Evolutionary conservation across 2,329 filamentous ascomycete species (phyloP).

Genomic region (Microsporum audouinii): DNA sequence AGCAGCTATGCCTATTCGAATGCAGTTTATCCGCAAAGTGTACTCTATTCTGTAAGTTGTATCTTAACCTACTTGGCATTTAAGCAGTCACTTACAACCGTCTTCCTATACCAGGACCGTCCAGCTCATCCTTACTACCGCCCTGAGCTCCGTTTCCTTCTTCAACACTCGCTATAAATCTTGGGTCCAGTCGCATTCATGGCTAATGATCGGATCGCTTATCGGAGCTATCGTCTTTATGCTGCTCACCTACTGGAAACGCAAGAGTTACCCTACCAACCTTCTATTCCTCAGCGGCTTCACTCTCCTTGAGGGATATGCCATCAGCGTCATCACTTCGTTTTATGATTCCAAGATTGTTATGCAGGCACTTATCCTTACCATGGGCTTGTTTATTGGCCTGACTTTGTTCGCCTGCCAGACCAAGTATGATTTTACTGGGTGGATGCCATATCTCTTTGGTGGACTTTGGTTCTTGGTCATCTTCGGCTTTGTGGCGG

Average conservation of each 20-base stretch:
- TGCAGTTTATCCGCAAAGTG: conserved; percentile 95
- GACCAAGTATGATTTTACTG: conserved; percentile 95
- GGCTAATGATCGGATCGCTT: conserved; percentile 77
- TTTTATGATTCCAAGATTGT: conserved; percentile 79
- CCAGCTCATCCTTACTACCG: conserved; percentile 75
- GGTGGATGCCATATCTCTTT: conserved; percentile 92
- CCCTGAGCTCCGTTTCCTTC: conserved; percentile 74
- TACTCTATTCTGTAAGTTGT: conserved; percentile 71
- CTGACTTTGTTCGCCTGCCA: conserved; percentile 82
- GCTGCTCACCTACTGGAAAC: conserved; percentile 86
- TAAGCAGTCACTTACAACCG: neutral
- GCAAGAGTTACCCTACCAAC: conserved; percentile 89
- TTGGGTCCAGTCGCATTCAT: conserved; percentile 78
- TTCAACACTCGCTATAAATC: conserved; percentile 63
- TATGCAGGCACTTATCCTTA: conserved; percentile 79
- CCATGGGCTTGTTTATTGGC: conserved; percentile 54
- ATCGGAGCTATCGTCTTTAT: conserved; percentile 75
- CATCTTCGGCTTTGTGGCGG: conserved; percentile 83
- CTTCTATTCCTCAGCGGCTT: conserved; percentile 84
- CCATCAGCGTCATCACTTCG: conserved; percentile 81
- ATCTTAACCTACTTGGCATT: neutral
- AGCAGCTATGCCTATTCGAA: conserved; percentile 87
- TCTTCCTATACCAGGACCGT: conserved; percentile 47
- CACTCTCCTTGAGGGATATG: conserved; percentile 85
- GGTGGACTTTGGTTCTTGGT: conserved; percentile 81